Evolutionary conservation across 495 filamentous ascomycete genomes (phyloP).

Genomic region (Aspergillus funiculosus): DNA sequence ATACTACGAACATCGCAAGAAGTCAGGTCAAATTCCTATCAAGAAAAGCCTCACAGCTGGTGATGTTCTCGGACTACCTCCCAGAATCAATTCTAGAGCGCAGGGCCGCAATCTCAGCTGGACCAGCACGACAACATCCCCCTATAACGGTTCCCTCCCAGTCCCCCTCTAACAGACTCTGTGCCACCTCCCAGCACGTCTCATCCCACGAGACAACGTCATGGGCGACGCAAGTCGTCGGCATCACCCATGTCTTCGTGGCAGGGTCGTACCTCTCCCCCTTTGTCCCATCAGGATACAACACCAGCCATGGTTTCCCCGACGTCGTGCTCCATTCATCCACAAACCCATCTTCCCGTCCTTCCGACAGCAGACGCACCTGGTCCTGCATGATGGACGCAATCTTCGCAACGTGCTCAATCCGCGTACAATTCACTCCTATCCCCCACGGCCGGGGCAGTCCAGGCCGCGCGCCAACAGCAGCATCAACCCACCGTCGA

Average conservation of each 20-base stretch:
- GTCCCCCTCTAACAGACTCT: conserved; percentile 2
- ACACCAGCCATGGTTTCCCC: conserved; percentile 45
- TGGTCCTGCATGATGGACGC: conserved; percentile 42
- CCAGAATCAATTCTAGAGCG: conserved; percentile 10
- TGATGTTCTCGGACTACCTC: background rate
- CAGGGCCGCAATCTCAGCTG: conserved; percentile 16
- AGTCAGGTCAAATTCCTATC: too few relatives aligned
- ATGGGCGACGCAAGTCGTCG: conserved; percentile 2
- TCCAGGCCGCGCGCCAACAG: conserved; percentile 13
- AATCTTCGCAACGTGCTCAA: conserved; percentile 46
- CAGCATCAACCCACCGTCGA: conserved; percentile 28
- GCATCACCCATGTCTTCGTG: conserved; percentile 49
- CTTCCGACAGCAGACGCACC: conserved; percentile 26
- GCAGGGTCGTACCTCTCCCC: conserved; percentile 59
- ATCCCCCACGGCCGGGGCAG: conserved; percentile 51
- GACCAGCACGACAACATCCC: conserved; percentile 20
- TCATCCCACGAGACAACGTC: conserved; percentile 24
- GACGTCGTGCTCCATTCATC: conserved; percentile 23
- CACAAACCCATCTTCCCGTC: conserved; percentile 17
- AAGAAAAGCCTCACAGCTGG: background rate
- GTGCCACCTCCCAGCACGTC: conserved; percentile 15
- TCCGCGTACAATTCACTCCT: conserved; percentile 62
- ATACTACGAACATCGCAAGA: too few relatives aligned
- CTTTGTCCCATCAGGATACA: conserved; percentile 66
- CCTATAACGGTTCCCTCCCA: conserved; percentile 20